phyloP scores from a whole-genome alignment of 2,329 filamentous ascomycete species.

The Aciculosporium take region DNA sequence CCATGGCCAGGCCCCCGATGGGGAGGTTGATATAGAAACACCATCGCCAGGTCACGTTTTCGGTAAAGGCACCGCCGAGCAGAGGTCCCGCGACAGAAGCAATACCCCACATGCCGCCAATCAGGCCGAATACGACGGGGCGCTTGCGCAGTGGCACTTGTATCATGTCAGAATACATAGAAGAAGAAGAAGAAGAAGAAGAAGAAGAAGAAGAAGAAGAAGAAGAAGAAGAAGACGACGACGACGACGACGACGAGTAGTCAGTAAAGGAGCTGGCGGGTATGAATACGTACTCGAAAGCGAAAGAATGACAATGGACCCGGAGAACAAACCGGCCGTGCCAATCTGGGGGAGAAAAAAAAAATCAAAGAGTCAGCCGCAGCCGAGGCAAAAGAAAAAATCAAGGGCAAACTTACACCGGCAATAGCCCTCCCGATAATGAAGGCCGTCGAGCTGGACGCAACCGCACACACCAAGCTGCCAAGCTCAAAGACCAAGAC shows the following conservation, averaged over 20 bases:
- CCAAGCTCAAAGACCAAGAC: constrained; percentile 31
- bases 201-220: no score
- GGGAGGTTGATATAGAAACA: constrained; percentile 35
- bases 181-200: no score
- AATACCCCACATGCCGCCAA: constrained; percentile 43
- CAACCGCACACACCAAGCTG: constrained; percentile 29
- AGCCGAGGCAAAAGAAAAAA: background rate
- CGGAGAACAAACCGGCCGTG: constrained; percentile 35
- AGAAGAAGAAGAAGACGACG: no score
- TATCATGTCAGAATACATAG: constrained; percentile 4
- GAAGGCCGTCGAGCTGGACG: constrained; percentile 31
- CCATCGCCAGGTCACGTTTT: constrained; percentile 37
- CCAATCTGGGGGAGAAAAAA: constrained; percentile 22
- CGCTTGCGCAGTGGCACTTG: constrained; percentile 38
- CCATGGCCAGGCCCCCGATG: constrained; percentile 32
- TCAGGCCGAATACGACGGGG: constrained; percentile 38
- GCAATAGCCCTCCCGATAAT: constrained; percentile 38
- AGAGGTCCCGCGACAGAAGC: constrained; percentile 36
- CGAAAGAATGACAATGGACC: constrained; percentile 31
- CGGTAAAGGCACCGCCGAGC: constrained; percentile 35
- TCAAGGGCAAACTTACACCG: constrained; percentile 19
- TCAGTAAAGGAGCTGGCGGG: constrained; percentile 12
- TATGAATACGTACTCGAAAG: constrained; percentile 11
- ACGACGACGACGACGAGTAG: no score
- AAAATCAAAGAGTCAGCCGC: no score